Evolutionary conservation across 2,329 filamentous ascomycete genomes (phyloP).

Genomic region (Uncinocarpus reesii): DNA sequence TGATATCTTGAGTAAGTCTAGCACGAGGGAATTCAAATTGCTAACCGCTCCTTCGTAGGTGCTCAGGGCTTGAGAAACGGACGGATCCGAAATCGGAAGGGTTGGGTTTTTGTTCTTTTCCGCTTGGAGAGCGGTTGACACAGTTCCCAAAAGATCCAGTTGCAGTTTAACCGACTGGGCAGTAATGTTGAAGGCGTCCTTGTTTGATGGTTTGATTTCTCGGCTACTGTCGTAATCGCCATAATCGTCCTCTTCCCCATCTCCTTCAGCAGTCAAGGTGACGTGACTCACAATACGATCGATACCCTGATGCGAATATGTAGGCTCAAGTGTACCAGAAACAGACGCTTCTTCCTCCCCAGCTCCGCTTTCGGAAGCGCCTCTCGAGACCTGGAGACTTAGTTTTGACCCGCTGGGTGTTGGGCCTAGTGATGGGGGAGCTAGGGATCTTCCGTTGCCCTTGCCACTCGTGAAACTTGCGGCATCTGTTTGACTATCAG

Average conservation of each 20-base stretch:
- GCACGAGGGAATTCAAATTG: constrained; percentile 73
- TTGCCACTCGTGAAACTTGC: constrained; percentile 23
- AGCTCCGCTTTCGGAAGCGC: constrained; percentile 39
- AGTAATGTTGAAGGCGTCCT: constrained; percentile 94
- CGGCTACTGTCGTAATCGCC: constrained; percentile 70
- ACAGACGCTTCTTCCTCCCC: constrained; percentile 46
- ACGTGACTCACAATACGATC: constrained; percentile 41
- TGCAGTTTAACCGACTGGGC: constrained; percentile 90
- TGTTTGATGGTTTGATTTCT: constrained; percentile 60
- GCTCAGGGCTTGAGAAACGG: constrained; percentile 63
- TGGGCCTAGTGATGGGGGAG: constrained; percentile 26
- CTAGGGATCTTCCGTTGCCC: constrained; percentile 30
- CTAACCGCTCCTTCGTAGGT: constrained; percentile 85
- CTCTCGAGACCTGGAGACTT: constrained; percentile 41
- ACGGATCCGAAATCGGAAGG: constrained; percentile 63
- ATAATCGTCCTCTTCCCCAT: constrained; percentile 62
- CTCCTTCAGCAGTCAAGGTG: constrained; percentile 47
- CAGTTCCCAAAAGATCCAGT: constrained; percentile 76
- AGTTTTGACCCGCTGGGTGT: constrained; percentile 37
- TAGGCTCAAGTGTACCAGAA: constrained; percentile 46
- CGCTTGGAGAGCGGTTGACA: constrained; percentile 67
- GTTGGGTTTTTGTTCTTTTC: constrained; percentile 61
- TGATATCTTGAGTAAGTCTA: constrained; percentile 82
- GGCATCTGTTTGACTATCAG: constrained; percentile 37
- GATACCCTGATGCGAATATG: constrained; percentile 42